A percentile compares a stretch with the other conserved stretches of the same genome.
phyloP scores from a whole-genome alignment of 148 eudicot genomes.

The Gaultheria prostrata region DNA sequence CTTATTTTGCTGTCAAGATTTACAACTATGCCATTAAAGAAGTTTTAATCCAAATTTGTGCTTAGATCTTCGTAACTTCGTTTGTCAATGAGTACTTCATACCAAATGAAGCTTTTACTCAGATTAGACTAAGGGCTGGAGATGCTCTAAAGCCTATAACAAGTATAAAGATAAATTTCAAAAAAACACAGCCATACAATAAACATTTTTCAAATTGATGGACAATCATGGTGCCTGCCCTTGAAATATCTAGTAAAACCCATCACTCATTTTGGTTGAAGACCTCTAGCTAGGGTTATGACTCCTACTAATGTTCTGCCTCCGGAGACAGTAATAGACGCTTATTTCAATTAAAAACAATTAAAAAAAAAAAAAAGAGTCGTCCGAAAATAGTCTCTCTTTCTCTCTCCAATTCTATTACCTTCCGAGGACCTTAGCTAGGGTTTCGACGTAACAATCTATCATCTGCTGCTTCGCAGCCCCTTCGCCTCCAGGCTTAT shows the following conservation, averaged over 20 bases:
- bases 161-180: neutral
- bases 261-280: neutral
- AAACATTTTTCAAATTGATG: neutral
- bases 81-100: neutral
- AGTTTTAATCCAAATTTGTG: neutral
- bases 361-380: neutral
- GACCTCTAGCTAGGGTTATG: too few relatives aligned
- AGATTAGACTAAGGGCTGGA: neutral
- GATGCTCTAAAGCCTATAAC: neutral
- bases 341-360: neutral
- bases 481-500: conserved; percentile 68
- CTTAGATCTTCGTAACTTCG: neutral
- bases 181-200: neutral
- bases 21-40: neutral
- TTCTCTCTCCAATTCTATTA: neutral
- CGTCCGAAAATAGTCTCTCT: neutral
- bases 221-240: neutral
- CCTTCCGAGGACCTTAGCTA: conserved; percentile 71
- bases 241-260: neutral
- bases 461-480: conserved; percentile 65
- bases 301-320: neutral
- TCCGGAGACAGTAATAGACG: neutral
- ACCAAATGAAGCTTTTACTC: neutral
- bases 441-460: conserved; percentile 56
- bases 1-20: neutral